Evolutionary conservation across 1,139 yeast genomes (phyloP), one percentile per base, ranked within the genome.

Genomic region (Pneumocystis jirovecii): DNA sequence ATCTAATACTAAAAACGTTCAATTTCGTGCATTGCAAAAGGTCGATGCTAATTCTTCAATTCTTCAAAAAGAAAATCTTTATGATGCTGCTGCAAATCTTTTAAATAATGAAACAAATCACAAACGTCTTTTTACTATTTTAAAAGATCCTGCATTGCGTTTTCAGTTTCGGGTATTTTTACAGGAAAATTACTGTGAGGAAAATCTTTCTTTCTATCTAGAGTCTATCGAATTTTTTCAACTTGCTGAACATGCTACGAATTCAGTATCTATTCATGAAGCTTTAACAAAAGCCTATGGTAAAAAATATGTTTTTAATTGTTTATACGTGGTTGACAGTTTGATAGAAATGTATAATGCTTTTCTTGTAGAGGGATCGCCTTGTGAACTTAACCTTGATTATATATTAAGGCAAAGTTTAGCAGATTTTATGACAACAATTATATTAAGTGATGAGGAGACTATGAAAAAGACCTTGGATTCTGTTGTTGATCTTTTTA

Each of bases 101-200:
- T 21, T 50, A 15, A 56, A 25, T 31, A 65, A 61, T 56, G 67
- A 66, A 25, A 66, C 67, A n/a, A 66, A 66, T 61, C 59, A 64
- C 19, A 45, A 66, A 21, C 63, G 77, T 0, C 74, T 89, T 50
- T 75, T 77, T 57, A 77, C 78, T 12, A 79, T 87, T 3, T 73
- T 90, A 19, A 75, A 76, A 3, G 97, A 91, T 72, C 96, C 97
- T 0, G 97, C 96, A 0, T 76, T 86, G 76, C 79, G 86, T 64
- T 82, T 83, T 68, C 76, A 89, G 15, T 89, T 91, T 74, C 79
- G 83, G 66, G 77, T 78, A 34, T 89, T 87, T 72, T 75, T 90
- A 65, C 83, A 80, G 62, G 80, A 79, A 21, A 87, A 84, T 65
- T 81, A 80, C 68, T 89, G 96, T 73, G 81, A 81, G 3, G 97